Percentiles rank a stretch among this genome's conserved stretches.
Evolutionary conservation across 495 filamentous ascomycete species (phyloP).

Genomic region (Neohortaea acidophila): DNA sequence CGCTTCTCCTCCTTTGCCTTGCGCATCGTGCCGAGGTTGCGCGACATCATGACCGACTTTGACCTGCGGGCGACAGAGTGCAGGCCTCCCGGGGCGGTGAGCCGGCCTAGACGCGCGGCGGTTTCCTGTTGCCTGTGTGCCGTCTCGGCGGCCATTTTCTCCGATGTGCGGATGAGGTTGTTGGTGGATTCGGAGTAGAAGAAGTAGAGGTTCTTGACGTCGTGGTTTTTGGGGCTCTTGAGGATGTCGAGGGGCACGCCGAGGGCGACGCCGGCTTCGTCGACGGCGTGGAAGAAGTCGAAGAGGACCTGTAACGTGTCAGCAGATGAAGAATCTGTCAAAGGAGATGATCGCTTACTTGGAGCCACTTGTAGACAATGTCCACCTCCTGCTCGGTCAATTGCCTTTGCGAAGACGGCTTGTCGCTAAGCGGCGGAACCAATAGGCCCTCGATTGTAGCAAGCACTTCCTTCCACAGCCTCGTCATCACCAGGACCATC

Average conservation of each 20-base stretch:
- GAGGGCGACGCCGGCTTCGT: conserved; percentile 70
- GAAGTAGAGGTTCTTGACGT: conserved; percentile 88
- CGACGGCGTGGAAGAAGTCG: conserved; percentile 86
- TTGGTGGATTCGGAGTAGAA: conserved; percentile 95
- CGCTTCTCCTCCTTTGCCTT: conserved; percentile 92
- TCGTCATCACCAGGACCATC: conserved; percentile 94
- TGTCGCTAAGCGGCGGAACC: conserved; percentile 90
- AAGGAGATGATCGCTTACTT: conserved; percentile 14
- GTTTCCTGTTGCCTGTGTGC: conserved; percentile 58
- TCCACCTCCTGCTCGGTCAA: conserved; percentile 84
- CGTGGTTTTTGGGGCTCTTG: conserved; percentile 94
- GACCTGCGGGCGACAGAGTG: conserved; percentile 59
- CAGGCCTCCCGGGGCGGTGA: conserved; percentile 60
- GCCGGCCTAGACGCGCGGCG: conserved; percentile 35
- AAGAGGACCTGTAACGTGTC: conserved; percentile 48
- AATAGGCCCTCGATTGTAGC: conserved; percentile 78
- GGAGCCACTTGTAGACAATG: conserved; percentile 85
- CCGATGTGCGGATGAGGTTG: conserved; percentile 77
- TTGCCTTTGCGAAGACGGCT: conserved; percentile 75
- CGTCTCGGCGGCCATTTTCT: conserved; percentile 84
- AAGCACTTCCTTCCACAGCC: conserved; percentile 95
- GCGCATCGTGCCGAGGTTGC: conserved; percentile 91
- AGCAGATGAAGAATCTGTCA: not conserved
- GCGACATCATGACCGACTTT: conserved; percentile 88
- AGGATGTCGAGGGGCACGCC: conserved; percentile 84